Evolutionary conservation across 306 rosid species (phyloP), one percentile per base, ranked within the genome.

Genomic region (Vachellia pachyceras): DNA sequence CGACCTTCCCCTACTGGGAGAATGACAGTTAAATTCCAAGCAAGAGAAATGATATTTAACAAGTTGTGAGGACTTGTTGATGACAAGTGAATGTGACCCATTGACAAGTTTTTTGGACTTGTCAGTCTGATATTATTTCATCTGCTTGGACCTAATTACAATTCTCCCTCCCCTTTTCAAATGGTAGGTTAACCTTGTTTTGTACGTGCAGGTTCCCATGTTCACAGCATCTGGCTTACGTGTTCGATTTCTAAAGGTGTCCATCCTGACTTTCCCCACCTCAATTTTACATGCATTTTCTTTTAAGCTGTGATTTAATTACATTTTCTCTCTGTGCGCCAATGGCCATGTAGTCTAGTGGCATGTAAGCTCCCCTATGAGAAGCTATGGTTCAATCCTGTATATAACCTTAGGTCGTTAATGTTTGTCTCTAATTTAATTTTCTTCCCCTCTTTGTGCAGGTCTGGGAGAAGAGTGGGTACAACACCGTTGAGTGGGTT

Each of bases 391-490:
- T 29, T 29, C 33, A 29, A 29, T 29, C 33, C 33, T 2, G 33
- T 29, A 0, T 29, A 29, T 29, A 29, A 29, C 33, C 33, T 29
- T 29, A 2, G 1, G 33, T 29, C 2, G 33, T 29, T 29, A 29
- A 29, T 29, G 2, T 29, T 29, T 29, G 33, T 29, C 33, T 29
- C 33, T 29, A 29, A 29, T 29, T 29, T 29, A 29, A 29, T 29
- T 29, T 29, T 29, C 2, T 1, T 29, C 33, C 33, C 33, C 50
- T 79, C 46, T 79, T 68, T 73, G 25, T 86, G 84, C 85, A 96
- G 99, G 99, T 96, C 14, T 93, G 99, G 99, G 98, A 96, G 89
- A 96, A 93, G 91, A 96, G 98, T 50, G 98, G 99, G 36, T 93
- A 96, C 91, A 93, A 92, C 85, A 96, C 99, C 6, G 99, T 96